These are phyloP conservation scores for Anisogramma anomala DNA, from an alignment of 2,329 filamentous ascomycete species.

Conservation along the genomic window DNA sequence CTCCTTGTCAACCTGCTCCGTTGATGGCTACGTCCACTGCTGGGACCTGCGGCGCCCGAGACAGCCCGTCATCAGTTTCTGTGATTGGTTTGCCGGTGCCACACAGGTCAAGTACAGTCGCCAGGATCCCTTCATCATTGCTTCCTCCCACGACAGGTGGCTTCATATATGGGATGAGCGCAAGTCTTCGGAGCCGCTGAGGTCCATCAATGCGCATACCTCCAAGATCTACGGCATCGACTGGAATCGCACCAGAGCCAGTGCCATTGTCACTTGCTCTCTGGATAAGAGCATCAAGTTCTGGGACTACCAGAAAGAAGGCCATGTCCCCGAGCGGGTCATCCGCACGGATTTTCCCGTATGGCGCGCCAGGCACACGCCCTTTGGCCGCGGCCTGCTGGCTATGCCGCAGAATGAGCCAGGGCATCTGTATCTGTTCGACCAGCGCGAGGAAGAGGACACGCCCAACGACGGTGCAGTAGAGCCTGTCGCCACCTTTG, in stretches of 20 bases:
- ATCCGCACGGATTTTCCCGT: slow-evolving; percentile 78
- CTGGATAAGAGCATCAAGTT: slow-evolving; percentile 88
- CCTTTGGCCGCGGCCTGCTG: slow-evolving; percentile 74
- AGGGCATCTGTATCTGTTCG: slow-evolving; percentile 74
- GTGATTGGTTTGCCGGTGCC: slow-evolving; percentile 86
- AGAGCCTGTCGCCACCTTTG: slow-evolving; percentile 45
- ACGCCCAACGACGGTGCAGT: slow-evolving; percentile 33
- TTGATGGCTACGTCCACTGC: slow-evolving; percentile 85
- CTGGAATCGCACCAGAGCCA: slow-evolving; percentile 71
- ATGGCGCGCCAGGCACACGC: slow-evolving; percentile 83
- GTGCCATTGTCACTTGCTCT: slow-evolving; percentile 73
- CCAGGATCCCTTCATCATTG: slow-evolving; percentile 73
- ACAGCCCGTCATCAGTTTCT: slow-evolving; percentile 68
- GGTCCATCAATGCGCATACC: slow-evolving; percentile 74
- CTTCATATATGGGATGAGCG: slow-evolving; percentile 85
- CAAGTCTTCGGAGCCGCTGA: slow-evolving; percentile 64
- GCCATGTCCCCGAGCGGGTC: slow-evolving; percentile 58
- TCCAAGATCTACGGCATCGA: slow-evolving; percentile 95
- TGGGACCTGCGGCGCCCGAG: slow-evolving; percentile 75
- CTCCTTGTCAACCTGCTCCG: slow-evolving; percentile 76
- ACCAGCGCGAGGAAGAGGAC: slow-evolving; percentile 42
- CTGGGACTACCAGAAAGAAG: slow-evolving; percentile 63
- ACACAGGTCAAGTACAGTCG: slow-evolving; percentile 94
- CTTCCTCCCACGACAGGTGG: slow-evolving; percentile 80
- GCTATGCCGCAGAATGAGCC: slow-evolving; percentile 89